Conservation (phyloP, 176 grass and related monocot genomes). For the Rhynchospora breviuscula region DNA sequence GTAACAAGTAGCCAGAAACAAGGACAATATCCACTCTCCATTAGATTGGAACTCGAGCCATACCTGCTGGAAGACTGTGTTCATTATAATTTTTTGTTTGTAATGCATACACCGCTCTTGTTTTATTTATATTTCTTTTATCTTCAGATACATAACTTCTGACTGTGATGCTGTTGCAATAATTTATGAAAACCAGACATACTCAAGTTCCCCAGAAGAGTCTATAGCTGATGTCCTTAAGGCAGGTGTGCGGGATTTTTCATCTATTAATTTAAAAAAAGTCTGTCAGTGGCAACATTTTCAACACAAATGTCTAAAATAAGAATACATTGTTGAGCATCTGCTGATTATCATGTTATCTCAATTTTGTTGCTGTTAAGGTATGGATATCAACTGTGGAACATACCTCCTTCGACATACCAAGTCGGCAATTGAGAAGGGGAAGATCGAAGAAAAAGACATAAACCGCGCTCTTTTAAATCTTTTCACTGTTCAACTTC, state of each 20-base stretch:
- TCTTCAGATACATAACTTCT: conserved; percentile 68
- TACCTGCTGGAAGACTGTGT: background rate
- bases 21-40: background rate
- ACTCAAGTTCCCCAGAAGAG: conserved; percentile 63
- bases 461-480: conserved; percentile 71
- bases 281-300: background rate
- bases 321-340: background rate
- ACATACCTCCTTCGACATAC: conserved; percentile 64
- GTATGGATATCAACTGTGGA: conserved; percentile 97
- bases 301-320: background rate
- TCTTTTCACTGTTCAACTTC: conserved; percentile 80
- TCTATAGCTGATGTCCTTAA: conserved; percentile 87
- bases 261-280: background rate
- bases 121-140: conserved; percentile 19
- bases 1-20: background rate
- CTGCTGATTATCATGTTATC: background rate
- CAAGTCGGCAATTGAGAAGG: conserved; percentile 56
- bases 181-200: conserved; percentile 75
- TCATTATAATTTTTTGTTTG: background rate
- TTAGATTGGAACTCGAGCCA: background rate
- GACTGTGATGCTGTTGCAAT: conserved; percentile 90
- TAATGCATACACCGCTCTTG: background rate
- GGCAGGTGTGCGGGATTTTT: conserved; percentile 48
- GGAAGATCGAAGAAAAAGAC: conserved; percentile 75
- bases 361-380: conserved; percentile 31